These are phyloP conservation scores for Gracilaria vermiculophylla DNA, from an alignment of 23 red algal genomes.

Conservation along the genomic window DNA sequence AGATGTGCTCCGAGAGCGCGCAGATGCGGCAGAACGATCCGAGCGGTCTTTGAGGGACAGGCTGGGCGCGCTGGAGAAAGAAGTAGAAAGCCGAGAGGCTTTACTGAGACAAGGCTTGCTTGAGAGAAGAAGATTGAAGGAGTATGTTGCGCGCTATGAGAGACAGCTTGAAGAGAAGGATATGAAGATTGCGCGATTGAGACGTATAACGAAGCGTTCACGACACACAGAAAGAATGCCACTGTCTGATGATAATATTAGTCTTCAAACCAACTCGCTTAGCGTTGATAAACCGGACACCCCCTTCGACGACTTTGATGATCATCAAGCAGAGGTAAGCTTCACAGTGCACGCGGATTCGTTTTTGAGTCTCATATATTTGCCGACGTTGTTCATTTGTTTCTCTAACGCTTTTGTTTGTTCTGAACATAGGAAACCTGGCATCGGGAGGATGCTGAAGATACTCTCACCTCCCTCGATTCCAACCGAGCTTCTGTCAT, in stretches of 20 bases:
- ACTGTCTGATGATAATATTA: background rate
- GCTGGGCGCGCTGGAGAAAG: slow-evolving; percentile 31
- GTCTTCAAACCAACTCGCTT: background rate
- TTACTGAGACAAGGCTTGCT: slow-evolving; percentile 30
- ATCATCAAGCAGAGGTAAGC: slow-evolving; percentile 11
- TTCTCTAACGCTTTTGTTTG: background rate
- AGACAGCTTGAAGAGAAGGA: slow-evolving; percentile 52
- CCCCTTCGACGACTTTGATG: slow-evolving; percentile 9
- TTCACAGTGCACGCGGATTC: background rate
- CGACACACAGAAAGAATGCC: background rate
- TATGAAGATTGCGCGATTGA: slow-evolving; percentile 15
- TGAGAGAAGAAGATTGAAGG: slow-evolving; percentile 26
- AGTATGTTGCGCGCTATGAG: slow-evolving; percentile 33
- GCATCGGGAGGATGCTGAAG: background rate
- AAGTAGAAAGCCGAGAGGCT: slow-evolving; percentile 44
- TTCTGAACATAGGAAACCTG: background rate
- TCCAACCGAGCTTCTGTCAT: background rate
- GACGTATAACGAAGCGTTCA: background rate
- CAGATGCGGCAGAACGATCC: slow-evolving; percentile 49
- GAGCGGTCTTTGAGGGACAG: slow-evolving; percentile 42
- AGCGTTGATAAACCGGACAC: slow-evolving; percentile 5
- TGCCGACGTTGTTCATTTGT: background rate
- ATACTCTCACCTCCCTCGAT: background rate
- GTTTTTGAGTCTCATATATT: background rate
- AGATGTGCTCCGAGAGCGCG: slow-evolving; percentile 48